Evolutionary conservation across 1,284 basidiomycete genomes (phyloP), one percentile per base, ranked within the genome.

Genomic region (Rhodofomes roseus): DNA sequence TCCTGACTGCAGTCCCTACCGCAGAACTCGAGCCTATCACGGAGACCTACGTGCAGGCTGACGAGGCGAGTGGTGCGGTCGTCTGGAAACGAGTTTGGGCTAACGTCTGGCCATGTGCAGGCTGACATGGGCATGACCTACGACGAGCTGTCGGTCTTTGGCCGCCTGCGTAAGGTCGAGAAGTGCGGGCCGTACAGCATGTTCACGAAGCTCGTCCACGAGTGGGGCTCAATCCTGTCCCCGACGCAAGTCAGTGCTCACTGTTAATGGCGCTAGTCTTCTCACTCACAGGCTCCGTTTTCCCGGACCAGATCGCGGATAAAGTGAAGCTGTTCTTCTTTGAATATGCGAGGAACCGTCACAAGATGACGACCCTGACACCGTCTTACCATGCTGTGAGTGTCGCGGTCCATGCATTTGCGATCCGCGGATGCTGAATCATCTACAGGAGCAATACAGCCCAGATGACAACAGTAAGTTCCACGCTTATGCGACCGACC

Each of bases 71-170:
- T 63, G 36, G 16, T 14, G 14, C 25, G 5, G n/a, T 36, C 27
- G 18, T 31, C 29, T 34, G 25, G 4, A 2, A 12, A 16, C 6
- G 12, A 40, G 43, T 20, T 4, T 18, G 18, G 43, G 34, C 51
- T 57, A 36, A 50, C 39, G 39, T 50, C 54, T 25, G 25, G 36
- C 36, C 34, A 31, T 14, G 25, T 37, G 12, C 60, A 93, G 90
- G 93, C 87, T 11, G 96, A 98, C 70, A 96, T 97, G 95, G 97
- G 96, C 23, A 98, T 99, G 96, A 98, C 96, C 1, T 99, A 99
- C 73, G 93, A 99, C 68, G 96, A 99, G 70, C 83, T 99, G 18
- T 95, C 92, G 7, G 85, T 95, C 27, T 97, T 96, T 68, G 97
- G 96, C 31, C 81, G 95, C 36, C 81, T 99, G 40, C 86, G 97